phyloP scores from a whole-genome alignment of 495 filamentous ascomycete genomes.

The Aspergillus ellipticus region DNA sequence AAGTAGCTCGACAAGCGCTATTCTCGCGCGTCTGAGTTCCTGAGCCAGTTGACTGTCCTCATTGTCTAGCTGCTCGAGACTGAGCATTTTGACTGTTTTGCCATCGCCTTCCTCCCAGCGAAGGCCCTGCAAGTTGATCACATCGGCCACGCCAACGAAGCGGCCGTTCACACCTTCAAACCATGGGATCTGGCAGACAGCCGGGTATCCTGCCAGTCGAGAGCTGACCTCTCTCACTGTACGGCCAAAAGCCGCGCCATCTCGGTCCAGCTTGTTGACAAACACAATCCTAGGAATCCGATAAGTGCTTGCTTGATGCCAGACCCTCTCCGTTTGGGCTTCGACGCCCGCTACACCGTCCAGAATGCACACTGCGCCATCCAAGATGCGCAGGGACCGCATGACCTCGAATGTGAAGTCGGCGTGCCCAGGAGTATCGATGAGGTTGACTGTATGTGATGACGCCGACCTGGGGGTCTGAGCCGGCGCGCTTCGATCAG shows the following conservation, averaged over 20 bases:
- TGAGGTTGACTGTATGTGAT: constrained; percentile 80
- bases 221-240: constrained; percentile 82
- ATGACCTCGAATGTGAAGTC: constrained; percentile 99
- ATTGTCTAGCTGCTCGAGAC: constrained; percentile 47
- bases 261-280: constrained; percentile 94
- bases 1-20: constrained; percentile 73
- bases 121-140: constrained; percentile 56
- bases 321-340: constrained; percentile 96
- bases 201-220: constrained; percentile 76
- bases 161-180: constrained; percentile 70
- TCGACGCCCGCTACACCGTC: constrained; percentile 97
- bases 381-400: constrained; percentile 85
- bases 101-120: constrained; percentile 62
- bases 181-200: constrained; percentile 94
- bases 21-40: constrained; percentile 74
- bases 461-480: constrained; percentile 32
- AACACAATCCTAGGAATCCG: constrained; percentile 83
- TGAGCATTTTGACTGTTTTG: constrained; percentile 51
- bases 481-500: constrained; percentile 13
- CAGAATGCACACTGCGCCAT: constrained; percentile 93
- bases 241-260: constrained; percentile 83
- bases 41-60: constrained; percentile 53
- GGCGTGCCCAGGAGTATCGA: constrained; percentile 96
- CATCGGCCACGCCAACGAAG: constrained; percentile 81
- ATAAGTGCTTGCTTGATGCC: constrained; percentile 83